Conservation (phyloP, 106 monocot species). For the Dioscorea dumetorum region DNA sequence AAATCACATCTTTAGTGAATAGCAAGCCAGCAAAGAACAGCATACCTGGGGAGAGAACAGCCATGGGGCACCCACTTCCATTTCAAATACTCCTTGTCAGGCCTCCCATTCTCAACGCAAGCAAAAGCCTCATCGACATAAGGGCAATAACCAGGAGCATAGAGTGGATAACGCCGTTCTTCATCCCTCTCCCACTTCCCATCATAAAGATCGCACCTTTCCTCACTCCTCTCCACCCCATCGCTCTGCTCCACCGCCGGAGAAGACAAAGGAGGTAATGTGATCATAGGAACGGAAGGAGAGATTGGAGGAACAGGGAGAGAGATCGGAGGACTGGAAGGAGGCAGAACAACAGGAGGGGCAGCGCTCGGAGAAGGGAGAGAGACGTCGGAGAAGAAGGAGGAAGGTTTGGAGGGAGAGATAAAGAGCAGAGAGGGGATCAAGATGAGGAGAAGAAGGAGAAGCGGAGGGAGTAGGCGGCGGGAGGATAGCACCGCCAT, state of each 20-base stretch:
- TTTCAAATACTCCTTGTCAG: slow-evolving; percentile 47
- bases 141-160: slow-evolving; percentile 63
- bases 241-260: background rate
- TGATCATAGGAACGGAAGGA: background rate
- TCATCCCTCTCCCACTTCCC: slow-evolving; percentile 72
- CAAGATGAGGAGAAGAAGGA: slow-evolving; percentile 1
- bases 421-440: background rate
- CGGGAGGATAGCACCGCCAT: background rate
- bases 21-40: too few relatives aligned
- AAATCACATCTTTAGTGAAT: too few relatives aligned
- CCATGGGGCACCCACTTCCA: slow-evolving; percentile 87
- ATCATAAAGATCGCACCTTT: slow-evolving; percentile 46
- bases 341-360: slow-evolving; percentile 1
- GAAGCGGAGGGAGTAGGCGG: background rate
- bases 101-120: slow-evolving; percentile 73
- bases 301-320: slow-evolving; percentile 7
- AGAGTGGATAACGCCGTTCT: slow-evolving; percentile 46
- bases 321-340: background rate
- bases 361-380: slow-evolving; percentile 7
- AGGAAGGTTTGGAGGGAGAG: background rate
- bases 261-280: background rate
- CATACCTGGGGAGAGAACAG: slow-evolving; percentile 69
- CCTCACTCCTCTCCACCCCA: background rate
- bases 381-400: background rate
- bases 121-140: slow-evolving; percentile 77